Evolutionary conservation across 225 moss, liverwort and hornwort species (phyloP).

Genomic region (Sphagnum contortum): DNA sequence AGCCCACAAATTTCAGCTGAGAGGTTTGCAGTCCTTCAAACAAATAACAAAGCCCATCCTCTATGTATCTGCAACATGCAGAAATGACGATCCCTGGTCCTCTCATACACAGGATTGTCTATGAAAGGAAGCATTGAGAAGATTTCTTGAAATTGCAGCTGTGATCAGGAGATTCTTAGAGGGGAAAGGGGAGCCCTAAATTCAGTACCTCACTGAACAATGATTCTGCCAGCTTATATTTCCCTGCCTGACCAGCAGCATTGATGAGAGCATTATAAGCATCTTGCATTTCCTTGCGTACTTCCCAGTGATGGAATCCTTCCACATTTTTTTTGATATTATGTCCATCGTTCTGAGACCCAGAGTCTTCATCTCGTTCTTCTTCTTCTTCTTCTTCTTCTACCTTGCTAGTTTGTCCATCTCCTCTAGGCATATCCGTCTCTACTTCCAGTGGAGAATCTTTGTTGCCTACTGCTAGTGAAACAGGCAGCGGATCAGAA

Average conservation of each 20-base stretch:
- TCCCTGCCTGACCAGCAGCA: constrained; percentile 70
- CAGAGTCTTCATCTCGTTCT: constrained; percentile 2
- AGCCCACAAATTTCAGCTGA: constrained; percentile 1
- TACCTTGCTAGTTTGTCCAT: no score
- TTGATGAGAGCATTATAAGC: constrained; percentile 87
- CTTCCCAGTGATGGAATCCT: constrained; percentile 55
- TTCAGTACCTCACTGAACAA: constrained; percentile 79
- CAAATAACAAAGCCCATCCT: not conserved
- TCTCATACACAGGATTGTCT: no score
- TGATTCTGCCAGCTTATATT: constrained; percentile 73
- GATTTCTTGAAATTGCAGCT: not conserved
- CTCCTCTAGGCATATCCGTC: no score
- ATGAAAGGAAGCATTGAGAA: no score
- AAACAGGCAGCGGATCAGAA: constrained; percentile 13
- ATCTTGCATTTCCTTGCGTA: constrained; percentile 78
- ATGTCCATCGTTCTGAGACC: not conserved
- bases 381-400: constrained; percentile 10
- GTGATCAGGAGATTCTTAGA: not conserved
- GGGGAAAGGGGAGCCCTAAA: not conserved
- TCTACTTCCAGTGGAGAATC: no score
- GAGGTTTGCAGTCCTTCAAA: not conserved
- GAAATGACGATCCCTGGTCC: no score
- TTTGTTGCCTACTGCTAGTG: constrained; percentile 8
- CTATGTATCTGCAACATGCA: no score
- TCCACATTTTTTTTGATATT: not conserved